Percentiles rank a stretch among this genome's conserved stretches.
These are phyloP conservation scores for Colletotrichum sublineola DNA, from an alignment of 2,329 filamentous ascomycete species.

Conservation along the genomic window DNA sequence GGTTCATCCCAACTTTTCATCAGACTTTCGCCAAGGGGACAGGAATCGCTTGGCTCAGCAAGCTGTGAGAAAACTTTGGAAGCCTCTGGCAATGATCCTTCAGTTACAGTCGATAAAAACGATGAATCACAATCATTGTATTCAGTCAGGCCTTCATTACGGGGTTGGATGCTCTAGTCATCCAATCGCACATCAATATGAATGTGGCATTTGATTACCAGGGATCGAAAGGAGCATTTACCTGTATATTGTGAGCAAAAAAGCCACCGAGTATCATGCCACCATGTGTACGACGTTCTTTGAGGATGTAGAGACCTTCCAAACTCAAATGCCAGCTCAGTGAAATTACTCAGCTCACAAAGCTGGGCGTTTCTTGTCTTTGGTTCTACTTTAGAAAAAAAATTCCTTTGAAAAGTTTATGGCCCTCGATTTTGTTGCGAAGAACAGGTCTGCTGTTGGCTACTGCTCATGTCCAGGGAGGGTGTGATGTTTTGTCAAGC, in stretches of 20 bases:
- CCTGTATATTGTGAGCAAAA: neutral
- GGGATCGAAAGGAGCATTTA: neutral
- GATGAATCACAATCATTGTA: no score
- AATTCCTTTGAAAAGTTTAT: neutral
- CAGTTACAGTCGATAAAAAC: no score
- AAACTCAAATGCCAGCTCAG: rapidly evolving
- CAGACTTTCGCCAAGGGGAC: neutral
- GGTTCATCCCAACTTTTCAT: neutral
- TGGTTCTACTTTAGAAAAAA: neutral
- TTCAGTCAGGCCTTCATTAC: neutral
- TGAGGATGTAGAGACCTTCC: neutral
- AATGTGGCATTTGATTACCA: neutral
- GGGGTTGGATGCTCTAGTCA: neutral
- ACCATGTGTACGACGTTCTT: neutral
- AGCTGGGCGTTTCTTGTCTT: neutral
- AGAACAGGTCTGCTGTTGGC: neutral
- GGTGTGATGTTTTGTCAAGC: neutral
- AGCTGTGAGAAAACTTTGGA: neutral
- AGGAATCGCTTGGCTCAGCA: no score
- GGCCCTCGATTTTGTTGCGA: no score
- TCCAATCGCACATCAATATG: neutral
- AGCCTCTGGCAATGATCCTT: neutral
- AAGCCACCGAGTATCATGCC: neutral
- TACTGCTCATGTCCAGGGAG: neutral
- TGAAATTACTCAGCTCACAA: neutral